Base-by-base conservation (phyloP, 208 protist genomes). In the Porcisia hertigi region DNA sequence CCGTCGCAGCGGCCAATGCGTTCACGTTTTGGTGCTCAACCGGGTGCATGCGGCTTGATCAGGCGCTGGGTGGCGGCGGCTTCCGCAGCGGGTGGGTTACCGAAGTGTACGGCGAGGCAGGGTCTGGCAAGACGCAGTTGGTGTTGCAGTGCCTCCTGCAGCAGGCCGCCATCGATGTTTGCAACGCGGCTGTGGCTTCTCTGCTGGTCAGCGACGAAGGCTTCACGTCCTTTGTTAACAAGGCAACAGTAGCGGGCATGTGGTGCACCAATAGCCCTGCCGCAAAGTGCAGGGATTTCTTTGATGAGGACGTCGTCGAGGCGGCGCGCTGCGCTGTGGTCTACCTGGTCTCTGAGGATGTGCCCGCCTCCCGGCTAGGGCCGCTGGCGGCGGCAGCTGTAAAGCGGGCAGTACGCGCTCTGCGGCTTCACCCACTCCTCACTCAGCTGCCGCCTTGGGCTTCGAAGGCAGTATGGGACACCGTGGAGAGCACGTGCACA, bases 71-170 rank as follows among this genome's bases (percentile, higher is more conserved):
- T 69, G 87, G 84, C 4, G 77, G 81, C 1, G 90, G 90, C 20
- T 87, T 89, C 62, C 76, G 86, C 60, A 81, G 79, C 34, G 87
- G 91, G 9, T 84, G 85, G 74, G 74, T 95, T 49, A 91, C 84
- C 12, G 88, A 92, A 70, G 57, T 95, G 20, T 88, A 88, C 63
- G 91, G 91, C 25, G 92, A 92, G 73, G 92, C 92, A 2, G 92
- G 89, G n/a, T 83, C 82, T 11, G 92, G 92, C 30, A 96, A 96
- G 76, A 96, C 92, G 55, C 92, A 93, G 72, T 73, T 96, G 34
- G 82, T 76, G 16, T 75, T 96, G 39, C 92, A 96, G 80, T 80
- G 66, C 39, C 74, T 92, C 14, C 59, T 96, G 47, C 78, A 91
- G 47, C 80, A 83, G 18, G 78, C 88, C 20, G 91, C 87, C 3